Evolutionary conservation across 2,329 filamentous ascomycete genomes (phyloP), one percentile per base, ranked within the genome.

Genomic region (Aspergillus sp.): DNA sequence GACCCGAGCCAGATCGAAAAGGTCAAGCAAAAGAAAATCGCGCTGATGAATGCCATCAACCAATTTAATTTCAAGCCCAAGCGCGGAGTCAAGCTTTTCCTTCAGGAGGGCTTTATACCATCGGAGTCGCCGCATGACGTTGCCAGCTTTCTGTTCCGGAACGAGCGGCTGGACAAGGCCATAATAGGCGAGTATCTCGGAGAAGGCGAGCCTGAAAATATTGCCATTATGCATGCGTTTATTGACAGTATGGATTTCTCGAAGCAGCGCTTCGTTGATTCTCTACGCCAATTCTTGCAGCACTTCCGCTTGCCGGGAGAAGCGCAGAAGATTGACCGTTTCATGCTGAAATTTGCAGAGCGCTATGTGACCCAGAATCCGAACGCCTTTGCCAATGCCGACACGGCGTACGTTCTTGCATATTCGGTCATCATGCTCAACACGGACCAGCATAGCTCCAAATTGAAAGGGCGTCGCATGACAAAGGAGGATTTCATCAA

Each of bases 51-150:
- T 48, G 89, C 83, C 2, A 82, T 95, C 34, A 78, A 80, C 30
- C 82, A 86, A 41, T 98, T 98, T 71, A 98, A 98, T 57, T 95
- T 89, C 68, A 98, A 98, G 58, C 86, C 93, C 0, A 98, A 98
- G 60, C 78, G 82, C 37, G 93, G 91, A 4, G 75, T 98, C 52
- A 94, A 94, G 55, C 64, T 82, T 11, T 63, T 98, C 12, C 55
- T 96, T 8, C 73, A 82, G 15, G 83, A 93, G 42, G 85, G 86
- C 0, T 95, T 98, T 56, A 94, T 98, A 37, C 63, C 74, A 1
- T 89, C 82, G 34, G 75, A 88, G 33, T 74, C 69, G 5, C 81
- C 91, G 0, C 69, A 80, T 36, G 86, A 94, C 43, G 85, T 98
- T 49, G 91, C 88, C 11, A 69, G 62, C 12, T 98, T 98, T 55